These are phyloP conservation scores for Avena sativa DNA, from an alignment of 176 grass and related monocot genomes.

Conservation along the genomic window DNA sequence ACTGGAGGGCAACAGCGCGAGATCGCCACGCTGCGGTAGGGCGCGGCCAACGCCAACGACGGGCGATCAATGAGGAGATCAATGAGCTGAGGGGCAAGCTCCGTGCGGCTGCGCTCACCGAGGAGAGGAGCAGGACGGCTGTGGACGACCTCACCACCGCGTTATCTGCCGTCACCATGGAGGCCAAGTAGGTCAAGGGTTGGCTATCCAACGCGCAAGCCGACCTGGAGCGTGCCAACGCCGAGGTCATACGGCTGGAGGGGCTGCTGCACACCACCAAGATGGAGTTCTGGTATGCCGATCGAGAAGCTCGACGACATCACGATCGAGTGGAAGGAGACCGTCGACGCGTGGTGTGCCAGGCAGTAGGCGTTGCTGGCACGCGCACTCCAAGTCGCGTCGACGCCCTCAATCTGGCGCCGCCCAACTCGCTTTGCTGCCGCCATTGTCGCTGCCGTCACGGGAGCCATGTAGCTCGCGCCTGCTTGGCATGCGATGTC, in stretches of 20 bases:
- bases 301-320: slow-evolving; percentile 52
- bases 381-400: slow-evolving; percentile 42
- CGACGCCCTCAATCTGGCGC: no score
- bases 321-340: slow-evolving; percentile 57
- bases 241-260: slow-evolving; percentile 44
- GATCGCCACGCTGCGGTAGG: slow-evolving; percentile 37
- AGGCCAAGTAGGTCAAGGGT: slow-evolving; percentile 66
- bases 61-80: slow-evolving; percentile 72
- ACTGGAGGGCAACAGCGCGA: slow-evolving; percentile 34
- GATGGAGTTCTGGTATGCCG: slow-evolving; percentile 41
- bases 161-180: slow-evolving; percentile 76
- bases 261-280: slow-evolving; percentile 40
- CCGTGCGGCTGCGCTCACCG: slow-evolving; percentile 37
- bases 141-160: slow-evolving; percentile 61
- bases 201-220: slow-evolving; percentile 58
- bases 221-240: slow-evolving; percentile 52
- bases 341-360: slow-evolving; percentile 58
- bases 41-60: neutral
- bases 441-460: no score
- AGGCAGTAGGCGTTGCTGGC: slow-evolving; percentile 70
- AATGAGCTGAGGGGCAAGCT: slow-evolving; percentile 46
- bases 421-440: no score
- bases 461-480: no score
- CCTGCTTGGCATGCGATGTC: no score
- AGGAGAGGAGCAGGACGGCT: slow-evolving; percentile 70